Evolutionary conservation across 768 basidiomycete species (phyloP).

Genomic region (Rhizopogon salebrosus): DNA sequence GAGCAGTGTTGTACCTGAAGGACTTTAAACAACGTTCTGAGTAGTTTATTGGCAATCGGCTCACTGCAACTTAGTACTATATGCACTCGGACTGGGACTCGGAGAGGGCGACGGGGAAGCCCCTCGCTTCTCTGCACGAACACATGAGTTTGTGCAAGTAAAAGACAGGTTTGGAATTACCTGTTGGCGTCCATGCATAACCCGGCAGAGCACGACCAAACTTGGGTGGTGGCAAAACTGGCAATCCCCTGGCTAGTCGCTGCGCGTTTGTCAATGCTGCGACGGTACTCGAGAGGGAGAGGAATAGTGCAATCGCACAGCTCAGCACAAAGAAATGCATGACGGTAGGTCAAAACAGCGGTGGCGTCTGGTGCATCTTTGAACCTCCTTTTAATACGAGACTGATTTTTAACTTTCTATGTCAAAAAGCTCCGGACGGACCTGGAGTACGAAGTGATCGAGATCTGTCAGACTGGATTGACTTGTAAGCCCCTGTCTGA

Average conservation of each 20-base stretch:
- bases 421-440: background rate
- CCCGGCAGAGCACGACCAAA: slow-evolving; percentile 30
- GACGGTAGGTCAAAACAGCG: background rate
- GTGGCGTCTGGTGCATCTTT: background rate
- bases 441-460: background rate
- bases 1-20: slow-evolving; percentile 27
- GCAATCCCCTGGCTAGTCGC: slow-evolving; percentile 41
- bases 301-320: slow-evolving; percentile 16
- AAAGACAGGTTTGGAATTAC: background rate
- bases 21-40: background rate
- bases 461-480: background rate
- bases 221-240: slow-evolving; percentile 27
- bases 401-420: background rate
- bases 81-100: slow-evolving; percentile 9
- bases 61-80: slow-evolving; percentile 20
- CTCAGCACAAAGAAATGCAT: slow-evolving; percentile 7
- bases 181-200: slow-evolving; percentile 18
- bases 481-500: background rate
- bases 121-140: background rate
- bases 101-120: background rate
- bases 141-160: background rate
- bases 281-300: slow-evolving; percentile 14
- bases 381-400: background rate
- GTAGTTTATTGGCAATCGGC: background rate
- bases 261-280: slow-evolving; percentile 35